Conservation (phyloP, 257 asterid genomes). For the Euphrasia confusa region DNA sequence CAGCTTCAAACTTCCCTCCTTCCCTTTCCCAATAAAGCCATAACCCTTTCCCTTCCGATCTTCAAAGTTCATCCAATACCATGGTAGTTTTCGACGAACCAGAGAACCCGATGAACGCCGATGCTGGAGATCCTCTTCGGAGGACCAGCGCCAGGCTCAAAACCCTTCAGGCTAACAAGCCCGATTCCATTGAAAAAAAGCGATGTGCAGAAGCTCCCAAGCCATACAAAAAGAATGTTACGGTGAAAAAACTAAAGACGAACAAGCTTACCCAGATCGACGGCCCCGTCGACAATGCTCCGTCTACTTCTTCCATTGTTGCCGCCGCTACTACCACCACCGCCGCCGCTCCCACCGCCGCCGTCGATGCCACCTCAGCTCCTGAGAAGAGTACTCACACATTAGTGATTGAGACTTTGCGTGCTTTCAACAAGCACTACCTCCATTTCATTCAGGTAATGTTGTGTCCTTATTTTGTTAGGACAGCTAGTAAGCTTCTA, state of each 20-base stretch:
- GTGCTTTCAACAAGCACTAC: constrained; percentile 54
- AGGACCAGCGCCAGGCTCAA: constrained; percentile 18
- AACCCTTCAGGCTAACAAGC: not conserved
- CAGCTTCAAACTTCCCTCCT: too few species aligned
- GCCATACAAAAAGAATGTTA: not conserved
- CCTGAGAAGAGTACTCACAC: constrained; percentile 28
- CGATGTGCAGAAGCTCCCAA: not conserved
- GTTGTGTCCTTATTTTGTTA: not conserved
- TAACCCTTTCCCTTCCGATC: too few species aligned
- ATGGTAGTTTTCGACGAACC: not conserved
- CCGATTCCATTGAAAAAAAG: not conserved
- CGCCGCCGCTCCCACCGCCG: not conserved
- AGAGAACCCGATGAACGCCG: not conserved
- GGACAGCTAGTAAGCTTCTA: not conserved
- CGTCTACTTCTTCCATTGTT: too few species aligned
- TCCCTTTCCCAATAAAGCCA: too few species aligned
- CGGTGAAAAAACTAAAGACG: constrained; percentile 9
- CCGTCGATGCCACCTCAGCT: not conserved
- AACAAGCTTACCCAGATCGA: not conserved
- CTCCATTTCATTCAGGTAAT: constrained; percentile 67
- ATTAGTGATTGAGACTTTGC: constrained; percentile 51
- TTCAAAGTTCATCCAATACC: too few species aligned
- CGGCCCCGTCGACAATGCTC: not conserved
- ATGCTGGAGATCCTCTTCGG: constrained; percentile 1
- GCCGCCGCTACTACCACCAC: not conserved